Base-by-base conservation (phyloP, 306 rosid species). In the Oemleria cerasiformis region DNA sequence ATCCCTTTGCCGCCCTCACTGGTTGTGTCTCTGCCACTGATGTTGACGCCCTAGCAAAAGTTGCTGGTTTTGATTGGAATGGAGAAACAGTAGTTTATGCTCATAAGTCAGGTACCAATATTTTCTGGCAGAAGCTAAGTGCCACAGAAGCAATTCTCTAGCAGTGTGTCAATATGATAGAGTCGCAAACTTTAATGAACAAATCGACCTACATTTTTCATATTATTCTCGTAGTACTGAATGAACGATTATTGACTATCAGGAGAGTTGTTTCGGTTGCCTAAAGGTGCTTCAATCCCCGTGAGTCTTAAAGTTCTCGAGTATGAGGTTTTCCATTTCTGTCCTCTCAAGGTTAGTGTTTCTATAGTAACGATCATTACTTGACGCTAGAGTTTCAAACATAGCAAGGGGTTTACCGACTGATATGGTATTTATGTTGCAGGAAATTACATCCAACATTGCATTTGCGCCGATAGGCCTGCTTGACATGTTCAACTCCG, bases 381-480 rank as follows among this genome's bases (percentile, higher is more conserved):
- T 23, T 9, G 42, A 8, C 14, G 0, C 19, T 19, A 4, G 16
- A 40, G 7, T 54, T 2, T 23, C 11, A 8, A 15, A 40, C 34
- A 2, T 6, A 4, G 54, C 40, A 1, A 36, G 20, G 41, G 41
- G 1, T 19, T 44, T 7, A 71, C 75, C 56, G 39, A 80, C 67
- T 25, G 44, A 61, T 63, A 10, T 48, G 58, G 20, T 40, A 64
- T 65, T 74, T 17, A 34, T 47, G 38, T 34, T 34, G 55, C 80
- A 94, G 98, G 88, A 85, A 79, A 77, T 91, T 16, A 73, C 82
- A 41, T 73, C 90, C 30, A 57, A 81, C 77, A 70, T 89, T 39
- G 85, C 87, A 9, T 84, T 95, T 71, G 97, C 97, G 13, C 85
- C 99, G 67, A 89, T 95, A 5, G 99, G 99, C 61, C 75, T 91